These are phyloP conservation scores for Neofusicoccum kwambonambiense DNA, from an alignment of 2,329 filamentous ascomycete genomes.

Conservation along the genomic window DNA sequence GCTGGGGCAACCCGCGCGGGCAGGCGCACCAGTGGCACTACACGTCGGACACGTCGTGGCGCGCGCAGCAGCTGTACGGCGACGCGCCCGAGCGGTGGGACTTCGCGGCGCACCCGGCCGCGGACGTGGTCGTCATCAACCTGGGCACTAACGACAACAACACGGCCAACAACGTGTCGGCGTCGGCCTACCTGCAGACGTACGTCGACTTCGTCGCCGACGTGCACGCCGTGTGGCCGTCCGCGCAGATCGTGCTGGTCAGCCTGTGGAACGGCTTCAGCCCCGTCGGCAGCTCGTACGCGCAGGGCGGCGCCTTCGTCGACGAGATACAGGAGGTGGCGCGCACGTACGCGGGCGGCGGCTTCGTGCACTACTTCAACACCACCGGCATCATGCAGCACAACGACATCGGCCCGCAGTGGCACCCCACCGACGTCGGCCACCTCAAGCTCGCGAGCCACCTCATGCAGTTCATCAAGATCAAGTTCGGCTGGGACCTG, in stretches of 20 bases:
- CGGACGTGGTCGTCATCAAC: conserved; percentile 47
- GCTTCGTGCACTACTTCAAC: conserved; percentile 62
- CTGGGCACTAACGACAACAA: conserved; percentile 50
- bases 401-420: conserved; percentile 60
- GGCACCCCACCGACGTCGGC: conserved; percentile 61
- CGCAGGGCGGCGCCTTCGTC: conserved; percentile 48
- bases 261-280: conserved; percentile 57
- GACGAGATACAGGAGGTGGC: conserved; percentile 53
- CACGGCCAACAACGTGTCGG: conserved; percentile 41
- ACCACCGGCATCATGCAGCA: conserved; percentile 61
- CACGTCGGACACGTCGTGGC: conserved; percentile 53
- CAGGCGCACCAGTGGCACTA: conserved; percentile 58
- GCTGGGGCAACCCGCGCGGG: conserved; percentile 49
- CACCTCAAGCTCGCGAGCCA: conserved; percentile 62
- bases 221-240: conserved; percentile 42
- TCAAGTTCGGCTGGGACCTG: conserved; percentile 58
- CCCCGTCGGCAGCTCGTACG: conserved; percentile 51
- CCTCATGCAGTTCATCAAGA: conserved; percentile 56
- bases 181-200: conserved; percentile 36
- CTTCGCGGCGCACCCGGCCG: conserved; percentile 32
- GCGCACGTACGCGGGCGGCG: conserved; percentile 50
- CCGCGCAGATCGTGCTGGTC: conserved; percentile 44
- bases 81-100: conserved; percentile 35
- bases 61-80: conserved; percentile 46
- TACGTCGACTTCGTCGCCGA: conserved; percentile 45